Evolutionary conservation across 441 rosid species (phyloP).

Genomic region (Isatis lusitanica): DNA sequence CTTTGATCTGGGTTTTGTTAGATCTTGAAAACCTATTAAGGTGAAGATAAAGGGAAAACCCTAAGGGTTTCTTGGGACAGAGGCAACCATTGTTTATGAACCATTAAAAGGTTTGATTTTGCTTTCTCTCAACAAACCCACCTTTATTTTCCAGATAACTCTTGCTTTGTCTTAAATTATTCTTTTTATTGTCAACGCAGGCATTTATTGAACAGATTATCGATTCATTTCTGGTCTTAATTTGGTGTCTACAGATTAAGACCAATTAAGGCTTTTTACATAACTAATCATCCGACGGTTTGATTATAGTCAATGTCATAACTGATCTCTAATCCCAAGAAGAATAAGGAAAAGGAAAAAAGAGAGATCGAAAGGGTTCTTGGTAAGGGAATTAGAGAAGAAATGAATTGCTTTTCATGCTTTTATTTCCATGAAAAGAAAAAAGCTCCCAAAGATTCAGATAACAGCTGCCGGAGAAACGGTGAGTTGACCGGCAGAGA

Average conservation of each 20-base stretch:
- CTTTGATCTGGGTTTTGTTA: constrained; percentile 30
- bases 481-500: constrained; percentile 23
- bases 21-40: background rate
- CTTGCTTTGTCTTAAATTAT: background rate
- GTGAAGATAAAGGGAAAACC: constrained; percentile 21
- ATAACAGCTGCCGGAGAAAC: constrained; percentile 37
- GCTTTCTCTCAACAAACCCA: background rate
- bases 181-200: constrained; percentile 14
- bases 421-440: constrained; percentile 59
- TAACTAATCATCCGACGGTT: background rate
- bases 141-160: background rate
- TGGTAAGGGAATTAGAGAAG: constrained; percentile 11
- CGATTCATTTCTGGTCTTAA: constrained; percentile 10
- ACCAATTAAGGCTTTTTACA: background rate
- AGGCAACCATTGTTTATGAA: constrained; percentile 23
- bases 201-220: background rate
- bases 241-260: background rate
- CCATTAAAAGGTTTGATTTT: constrained; percentile 26
- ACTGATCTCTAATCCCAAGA: background rate
- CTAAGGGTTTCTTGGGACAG: constrained; percentile 33
- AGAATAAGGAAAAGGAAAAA: background rate
- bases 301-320: background rate
- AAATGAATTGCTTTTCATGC: constrained; percentile 80
- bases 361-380: background rate
- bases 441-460: constrained; percentile 30